These are phyloP conservation scores for Amanita fuliginea DNA, from an alignment of 768 basidiomycete genomes.

Conservation along the genomic window DNA sequence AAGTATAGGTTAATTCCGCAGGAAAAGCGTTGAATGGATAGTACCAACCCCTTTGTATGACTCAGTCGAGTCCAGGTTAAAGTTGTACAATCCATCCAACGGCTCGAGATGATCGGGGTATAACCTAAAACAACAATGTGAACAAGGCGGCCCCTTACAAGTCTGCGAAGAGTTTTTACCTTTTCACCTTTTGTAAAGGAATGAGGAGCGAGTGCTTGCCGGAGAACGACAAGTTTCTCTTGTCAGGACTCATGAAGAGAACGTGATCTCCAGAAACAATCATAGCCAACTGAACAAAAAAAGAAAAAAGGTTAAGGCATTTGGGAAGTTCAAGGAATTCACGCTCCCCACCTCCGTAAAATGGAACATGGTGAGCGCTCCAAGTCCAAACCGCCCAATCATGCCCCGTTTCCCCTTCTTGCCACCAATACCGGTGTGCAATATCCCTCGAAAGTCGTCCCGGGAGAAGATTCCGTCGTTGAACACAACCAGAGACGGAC, in stretches of 20 bases:
- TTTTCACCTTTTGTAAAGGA: constrained; percentile 22
- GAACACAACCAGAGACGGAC: constrained; percentile 28
- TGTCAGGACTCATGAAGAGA: constrained; percentile 35
- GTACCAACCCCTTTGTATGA: constrained; percentile 29
- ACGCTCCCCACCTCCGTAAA: constrained; percentile 31
- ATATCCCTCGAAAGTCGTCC: constrained; percentile 35
- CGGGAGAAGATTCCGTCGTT: constrained; percentile 31
- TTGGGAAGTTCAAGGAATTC: not conserved
- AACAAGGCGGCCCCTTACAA: not conserved
- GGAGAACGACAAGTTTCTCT: constrained; percentile 24
- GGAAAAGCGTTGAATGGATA: not conserved
- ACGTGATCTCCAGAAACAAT: constrained; percentile 21
- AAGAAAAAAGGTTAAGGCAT: not conserved
- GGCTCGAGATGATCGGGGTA: constrained; percentile 30
- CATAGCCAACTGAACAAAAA: constrained; percentile 17
- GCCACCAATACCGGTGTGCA: constrained; percentile 31
- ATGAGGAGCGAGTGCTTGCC: constrained; percentile 20
- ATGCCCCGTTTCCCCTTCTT: constrained; percentile 25
- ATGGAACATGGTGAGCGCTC: constrained; percentile 41
- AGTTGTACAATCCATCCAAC: constrained; percentile 30
- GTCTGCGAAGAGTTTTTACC: constrained; percentile 13
- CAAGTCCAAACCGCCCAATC: constrained; percentile 43
- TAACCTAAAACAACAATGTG: constrained; percentile 16
- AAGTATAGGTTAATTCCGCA: constrained; percentile 2
- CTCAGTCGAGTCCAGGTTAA: constrained; percentile 15